Evolutionary conservation across 805 yeast genomes (phyloP), one percentile per base, ranked within the genome.

Genomic region (Candida andamanensis): DNA sequence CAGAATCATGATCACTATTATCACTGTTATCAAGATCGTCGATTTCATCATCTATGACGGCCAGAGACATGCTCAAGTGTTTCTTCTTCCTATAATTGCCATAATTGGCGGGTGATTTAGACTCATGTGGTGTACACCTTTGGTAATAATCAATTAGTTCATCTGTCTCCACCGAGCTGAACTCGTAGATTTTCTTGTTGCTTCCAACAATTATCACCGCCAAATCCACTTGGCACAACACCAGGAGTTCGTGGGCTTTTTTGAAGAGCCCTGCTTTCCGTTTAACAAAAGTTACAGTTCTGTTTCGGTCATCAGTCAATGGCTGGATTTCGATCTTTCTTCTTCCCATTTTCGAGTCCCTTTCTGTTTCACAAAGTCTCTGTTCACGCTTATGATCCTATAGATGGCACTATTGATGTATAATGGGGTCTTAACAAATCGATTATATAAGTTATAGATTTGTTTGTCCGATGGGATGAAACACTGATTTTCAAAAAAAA

Each of bases 251-350:
- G 52, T 82, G 83, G 2, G 90, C 90, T 55, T 82, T 83, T 50
- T 84, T 84, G 60, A 92, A 89, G 19, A 90, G 67, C 2, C 98
- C 98, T 0, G 95, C 94, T 56, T 90, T 90, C 35, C 98, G 74
- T 58, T 90, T 90, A 41, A 85, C 85, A 56, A 90, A 92, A 0
- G 98, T 90, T 17, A 80, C 85, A 4, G 83, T 76, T 36, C 85
- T 59, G 59, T 87, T 90, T 35, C 97, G 69, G 56, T 90, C 97
- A 47, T 90, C 95, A 9, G 78, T 66, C 37, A 90, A 78, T 22
- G 97, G 97, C 58, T 85, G 78, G 47, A 90, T 90, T 41, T 84
- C 92, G 44, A 90, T 90, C 59, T 90, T 92, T 64, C 97, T 82
- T 69, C 98, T 81, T 33, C 98, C 98, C 98, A 90, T 92, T 15